phyloP scores from a whole-genome alignment of 2,329 filamentous ascomycete genomes.

The Colletotrichum eleusines region DNA sequence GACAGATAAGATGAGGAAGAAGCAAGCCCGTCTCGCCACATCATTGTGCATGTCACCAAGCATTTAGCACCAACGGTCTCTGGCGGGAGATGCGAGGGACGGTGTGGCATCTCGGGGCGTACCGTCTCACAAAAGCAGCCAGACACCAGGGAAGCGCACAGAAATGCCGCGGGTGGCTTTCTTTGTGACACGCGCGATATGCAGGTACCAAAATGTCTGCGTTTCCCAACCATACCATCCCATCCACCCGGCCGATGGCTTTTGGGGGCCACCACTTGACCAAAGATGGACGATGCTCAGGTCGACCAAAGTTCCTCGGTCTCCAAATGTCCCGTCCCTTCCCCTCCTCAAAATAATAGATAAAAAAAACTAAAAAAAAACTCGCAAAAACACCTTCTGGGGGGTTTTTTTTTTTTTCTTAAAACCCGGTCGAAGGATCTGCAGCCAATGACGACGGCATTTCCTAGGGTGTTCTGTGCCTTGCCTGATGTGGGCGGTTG shows the following conservation, averaged over 20 bases:
- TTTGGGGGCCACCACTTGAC: background rate
- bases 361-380: no score
- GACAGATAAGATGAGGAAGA: background rate
- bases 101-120: conserved; percentile 29
- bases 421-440: no score
- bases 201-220: conserved; percentile 30
- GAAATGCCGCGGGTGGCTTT: conserved; percentile 38
- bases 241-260: background rate
- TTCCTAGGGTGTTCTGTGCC: no score
- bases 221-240: background rate
- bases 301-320: no score
- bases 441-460: no score
- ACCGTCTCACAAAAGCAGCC: conserved; percentile 7
- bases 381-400: no score
- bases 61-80: conserved; percentile 36
- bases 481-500: no score
- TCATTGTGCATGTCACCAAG: conserved; percentile 18
- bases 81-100: conserved; percentile 27
- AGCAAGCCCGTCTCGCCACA: conserved; percentile 11
- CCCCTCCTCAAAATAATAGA: no score
- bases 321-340: no score
- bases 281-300: background rate
- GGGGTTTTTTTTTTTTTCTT: no score
- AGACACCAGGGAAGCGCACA: background rate
- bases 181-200: conserved; percentile 33